A percentile compares a stretch with the other conserved stretches of the same genome.
Conservation (phyloP, 352 stramenopile species). For the Peronospora farinosa region DNA sequence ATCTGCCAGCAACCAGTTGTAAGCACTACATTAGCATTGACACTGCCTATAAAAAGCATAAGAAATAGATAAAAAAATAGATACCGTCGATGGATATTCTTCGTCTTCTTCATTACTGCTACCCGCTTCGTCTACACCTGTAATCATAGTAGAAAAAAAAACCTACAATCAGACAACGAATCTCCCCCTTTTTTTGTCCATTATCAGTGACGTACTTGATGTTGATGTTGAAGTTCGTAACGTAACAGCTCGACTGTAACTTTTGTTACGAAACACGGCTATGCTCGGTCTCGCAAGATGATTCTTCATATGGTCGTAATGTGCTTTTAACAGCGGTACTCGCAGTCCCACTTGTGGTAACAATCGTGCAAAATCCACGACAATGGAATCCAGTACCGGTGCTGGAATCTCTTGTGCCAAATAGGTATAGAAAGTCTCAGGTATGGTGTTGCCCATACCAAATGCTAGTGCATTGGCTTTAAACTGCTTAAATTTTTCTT, state of each 20-base stretch:
- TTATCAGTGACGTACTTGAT: constrained; percentile 18
- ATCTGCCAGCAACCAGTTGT: constrained; percentile 34
- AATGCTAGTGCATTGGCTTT: constrained; percentile 73
- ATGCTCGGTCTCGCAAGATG: constrained; percentile 27
- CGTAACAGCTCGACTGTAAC: constrained; percentile 44
- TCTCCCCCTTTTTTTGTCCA: not conserved
- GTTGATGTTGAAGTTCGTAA: constrained; percentile 30
- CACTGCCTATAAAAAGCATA: not conserved
- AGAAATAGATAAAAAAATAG: not conserved
- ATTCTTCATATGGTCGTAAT: constrained; percentile 49
- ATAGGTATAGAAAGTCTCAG: constrained; percentile 63
- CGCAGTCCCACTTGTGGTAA: constrained; percentile 52
- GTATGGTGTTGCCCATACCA: constrained; percentile 58
- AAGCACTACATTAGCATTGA: not conserved
- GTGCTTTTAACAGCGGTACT: constrained; percentile 61
- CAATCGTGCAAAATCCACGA: constrained; percentile 75
- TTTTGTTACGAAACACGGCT: constrained; percentile 48
- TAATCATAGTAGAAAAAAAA: constrained; percentile 3
- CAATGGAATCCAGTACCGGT: constrained; percentile 55
- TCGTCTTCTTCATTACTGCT: constrained; percentile 66
- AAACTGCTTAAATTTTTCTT: constrained; percentile 68
- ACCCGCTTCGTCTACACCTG: constrained; percentile 26
- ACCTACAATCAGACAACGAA: not conserved
- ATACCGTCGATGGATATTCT: constrained; percentile 64
- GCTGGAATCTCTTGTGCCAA: constrained; percentile 47